Evolutionary conservation across 495 filamentous ascomycete genomes (phyloP).

Genomic region (Xylaria grammica): DNA sequence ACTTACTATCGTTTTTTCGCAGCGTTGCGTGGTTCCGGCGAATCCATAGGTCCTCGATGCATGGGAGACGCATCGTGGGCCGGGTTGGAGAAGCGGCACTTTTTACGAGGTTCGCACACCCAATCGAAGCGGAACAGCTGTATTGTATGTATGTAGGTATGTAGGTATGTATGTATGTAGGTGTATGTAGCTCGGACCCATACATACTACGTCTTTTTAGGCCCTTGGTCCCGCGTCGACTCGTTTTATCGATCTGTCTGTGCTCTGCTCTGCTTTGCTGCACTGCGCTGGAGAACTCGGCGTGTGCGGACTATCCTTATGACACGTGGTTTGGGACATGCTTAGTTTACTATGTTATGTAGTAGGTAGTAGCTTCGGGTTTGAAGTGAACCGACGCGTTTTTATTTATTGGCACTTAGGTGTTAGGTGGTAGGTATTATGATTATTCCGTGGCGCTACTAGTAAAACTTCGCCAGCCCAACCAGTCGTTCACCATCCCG

Average conservation of each 20-base stretch:
- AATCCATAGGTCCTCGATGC: constrained; percentile 9
- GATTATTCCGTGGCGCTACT: background rate
- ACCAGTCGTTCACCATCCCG: too few relatives aligned
- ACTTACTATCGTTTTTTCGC: background rate
- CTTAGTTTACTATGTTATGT: background rate
- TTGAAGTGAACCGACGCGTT: background rate
- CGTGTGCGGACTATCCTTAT: background rate
- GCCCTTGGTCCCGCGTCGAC: too few relatives aligned
- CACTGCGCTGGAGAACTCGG: too few relatives aligned
- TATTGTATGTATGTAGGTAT: background rate
- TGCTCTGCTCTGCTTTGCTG: too few relatives aligned
- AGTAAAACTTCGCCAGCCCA: too few relatives aligned
- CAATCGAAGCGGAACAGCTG: constrained; percentile 24
- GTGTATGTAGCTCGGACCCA: too few relatives aligned
- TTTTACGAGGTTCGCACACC: background rate
- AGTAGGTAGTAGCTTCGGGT: background rate
- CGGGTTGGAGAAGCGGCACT: background rate
- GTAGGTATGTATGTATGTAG: too few relatives aligned
- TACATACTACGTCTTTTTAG: too few relatives aligned
- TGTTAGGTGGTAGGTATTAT: background rate
- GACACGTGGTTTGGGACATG: constrained; percentile 20
- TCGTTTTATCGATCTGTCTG: too few relatives aligned
- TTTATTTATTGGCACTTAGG: background rate
- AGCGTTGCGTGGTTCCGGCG: background rate
- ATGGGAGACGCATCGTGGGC: background rate